Evolutionary conservation across 2,329 filamentous ascomycete genomes (phyloP).

Genomic region (Ilyonectria sp.): DNA sequence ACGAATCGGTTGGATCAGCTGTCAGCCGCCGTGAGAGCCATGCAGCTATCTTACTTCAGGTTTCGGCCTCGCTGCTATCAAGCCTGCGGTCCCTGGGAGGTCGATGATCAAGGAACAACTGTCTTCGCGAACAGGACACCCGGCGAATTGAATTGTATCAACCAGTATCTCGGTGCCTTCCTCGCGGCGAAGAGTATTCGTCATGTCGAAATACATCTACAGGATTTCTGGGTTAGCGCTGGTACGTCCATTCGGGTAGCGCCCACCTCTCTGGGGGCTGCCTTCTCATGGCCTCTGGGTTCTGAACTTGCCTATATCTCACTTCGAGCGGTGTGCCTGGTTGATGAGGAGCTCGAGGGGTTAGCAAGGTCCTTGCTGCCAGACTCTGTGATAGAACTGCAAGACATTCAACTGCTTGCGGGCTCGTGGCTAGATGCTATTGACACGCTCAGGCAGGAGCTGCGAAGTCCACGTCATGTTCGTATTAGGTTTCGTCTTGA

Average conservation of each 20-base stretch:
- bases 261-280: not conserved
- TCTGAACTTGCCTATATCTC: not conserved
- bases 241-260: not conserved
- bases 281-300: not conserved
- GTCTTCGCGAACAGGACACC: not conserved
- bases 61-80: slow-evolving; percentile 7
- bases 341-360: not conserved
- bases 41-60: slow-evolving; percentile 7
- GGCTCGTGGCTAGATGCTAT: slow-evolving; percentile 7
- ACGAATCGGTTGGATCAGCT: not conserved
- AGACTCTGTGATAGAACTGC: not conserved
- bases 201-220: not conserved
- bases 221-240: slow-evolving; percentile 10
- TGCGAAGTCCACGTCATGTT: not conserved
- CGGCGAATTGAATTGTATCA: not conserved
- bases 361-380: not conserved
- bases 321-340: not conserved
- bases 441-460: not conserved
- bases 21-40: not conserved
- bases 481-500: not conserved
- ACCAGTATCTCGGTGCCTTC: slow-evolving; percentile 6
- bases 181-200: not conserved
- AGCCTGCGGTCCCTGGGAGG: slow-evolving; percentile 13
- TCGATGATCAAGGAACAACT: not conserved
- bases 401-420: not conserved